Evolutionary conservation across 1,284 basidiomycete species (phyloP).

Genomic region (Golubevia pallescens): DNA sequence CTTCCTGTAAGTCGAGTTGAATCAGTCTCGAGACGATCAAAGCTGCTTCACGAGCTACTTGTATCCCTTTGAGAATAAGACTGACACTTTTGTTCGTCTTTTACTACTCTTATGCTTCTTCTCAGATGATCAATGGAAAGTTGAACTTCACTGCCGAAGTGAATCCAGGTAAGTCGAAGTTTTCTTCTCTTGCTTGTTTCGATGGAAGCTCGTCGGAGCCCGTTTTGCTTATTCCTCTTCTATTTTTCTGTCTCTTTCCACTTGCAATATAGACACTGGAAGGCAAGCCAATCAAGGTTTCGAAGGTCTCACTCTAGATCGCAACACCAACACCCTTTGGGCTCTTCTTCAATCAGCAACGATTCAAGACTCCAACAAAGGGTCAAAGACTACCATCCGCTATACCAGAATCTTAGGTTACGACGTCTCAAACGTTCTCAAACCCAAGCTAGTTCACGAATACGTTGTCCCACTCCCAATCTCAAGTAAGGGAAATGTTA

Average conservation of each 20-base stretch:
- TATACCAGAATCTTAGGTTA: constrained; percentile 72
- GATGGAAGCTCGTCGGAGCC: neutral
- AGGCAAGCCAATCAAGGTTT: constrained; percentile 70
- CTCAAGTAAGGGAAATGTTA: constrained; percentile 69
- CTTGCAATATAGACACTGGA: constrained; percentile 67
- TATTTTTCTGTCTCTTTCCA: neutral
- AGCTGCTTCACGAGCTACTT: no score
- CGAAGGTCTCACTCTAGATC: constrained; percentile 72
- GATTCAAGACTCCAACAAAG: constrained; percentile 70
- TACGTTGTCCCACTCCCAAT: constrained; percentile 73
- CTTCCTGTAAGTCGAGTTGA: constrained; percentile 55
- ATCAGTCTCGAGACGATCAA: neutral
- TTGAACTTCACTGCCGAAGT: constrained; percentile 70
- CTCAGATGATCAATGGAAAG: constrained; percentile 66
- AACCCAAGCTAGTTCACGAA: constrained; percentile 66
- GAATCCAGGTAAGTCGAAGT: constrained; percentile 65
- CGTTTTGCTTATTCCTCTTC: neutral
- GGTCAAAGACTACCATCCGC: constrained; percentile 38
- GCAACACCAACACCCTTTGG: constrained; percentile 69
- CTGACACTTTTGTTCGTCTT: no score
- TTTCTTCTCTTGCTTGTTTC: neutral
- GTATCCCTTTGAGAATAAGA: no score
- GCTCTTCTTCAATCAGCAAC: constrained; percentile 73
- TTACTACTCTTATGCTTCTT: no score
- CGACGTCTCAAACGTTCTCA: constrained; percentile 66